phyloP scores from a whole-genome alignment of 2,329 filamentous ascomycete genomes.

The Penicillium sp. region DNA sequence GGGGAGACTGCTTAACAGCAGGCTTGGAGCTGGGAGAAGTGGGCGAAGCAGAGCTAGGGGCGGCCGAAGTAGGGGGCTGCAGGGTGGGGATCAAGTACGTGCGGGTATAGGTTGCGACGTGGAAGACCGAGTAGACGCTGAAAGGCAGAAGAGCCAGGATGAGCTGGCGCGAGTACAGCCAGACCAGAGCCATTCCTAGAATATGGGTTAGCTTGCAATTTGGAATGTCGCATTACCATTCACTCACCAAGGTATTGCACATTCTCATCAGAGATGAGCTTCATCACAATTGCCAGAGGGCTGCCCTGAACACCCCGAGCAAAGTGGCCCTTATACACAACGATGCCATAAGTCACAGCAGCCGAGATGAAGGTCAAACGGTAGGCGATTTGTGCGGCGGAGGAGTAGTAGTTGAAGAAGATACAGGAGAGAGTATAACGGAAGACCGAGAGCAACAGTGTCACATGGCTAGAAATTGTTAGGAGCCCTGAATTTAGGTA shows the following conservation, averaged over 20 bases:
- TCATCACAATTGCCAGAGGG: constrained; percentile 61
- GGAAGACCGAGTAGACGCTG: constrained; percentile 96
- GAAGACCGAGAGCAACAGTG: constrained; percentile 75
- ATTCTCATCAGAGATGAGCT: constrained; percentile 84
- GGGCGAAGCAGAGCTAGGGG: constrained; percentile 49
- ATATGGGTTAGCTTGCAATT: constrained; percentile 6
- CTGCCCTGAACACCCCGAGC: constrained; percentile 72
- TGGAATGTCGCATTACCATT: background rate
- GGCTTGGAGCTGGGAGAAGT: constrained; percentile 53
- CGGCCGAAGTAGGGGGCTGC: constrained; percentile 60
- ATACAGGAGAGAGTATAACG: constrained; percentile 85
- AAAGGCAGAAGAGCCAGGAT: constrained; percentile 90
- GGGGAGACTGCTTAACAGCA: constrained; percentile 55
- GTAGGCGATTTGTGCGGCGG: constrained; percentile 79
- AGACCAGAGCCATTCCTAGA: constrained; percentile 86
- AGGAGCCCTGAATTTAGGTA: constrained; percentile 17
- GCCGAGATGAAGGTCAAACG: constrained; percentile 87
- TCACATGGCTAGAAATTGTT: constrained; percentile 67
- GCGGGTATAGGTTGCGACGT: constrained; percentile 94
- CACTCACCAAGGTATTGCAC: constrained; percentile 90
- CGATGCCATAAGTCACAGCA: constrained; percentile 91
- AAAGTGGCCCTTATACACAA: constrained; percentile 96
- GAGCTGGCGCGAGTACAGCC: constrained; percentile 89
- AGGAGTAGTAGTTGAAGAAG: constrained; percentile 79
- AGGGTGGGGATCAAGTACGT: constrained; percentile 88